Conservation (phyloP, 768 basidiomycete genomes). For the Leccinum olivaceopallidum region DNA sequence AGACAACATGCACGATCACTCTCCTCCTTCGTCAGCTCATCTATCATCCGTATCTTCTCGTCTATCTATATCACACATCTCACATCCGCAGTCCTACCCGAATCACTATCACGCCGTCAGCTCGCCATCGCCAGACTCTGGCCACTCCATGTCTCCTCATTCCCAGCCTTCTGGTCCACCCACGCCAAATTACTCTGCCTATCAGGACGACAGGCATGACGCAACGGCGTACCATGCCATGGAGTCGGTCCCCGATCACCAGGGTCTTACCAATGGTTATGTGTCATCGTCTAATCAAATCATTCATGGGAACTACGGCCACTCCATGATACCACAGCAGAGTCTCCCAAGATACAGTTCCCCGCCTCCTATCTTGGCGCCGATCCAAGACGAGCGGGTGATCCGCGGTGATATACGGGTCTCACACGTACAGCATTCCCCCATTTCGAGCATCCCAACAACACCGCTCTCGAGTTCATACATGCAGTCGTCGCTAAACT, state of each 20-base stretch:
- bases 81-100: conserved; percentile 50
- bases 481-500: conserved; percentile 43
- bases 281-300: conserved; percentile 32
- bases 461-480: conserved; percentile 38
- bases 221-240: conserved; percentile 41
- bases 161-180: conserved; percentile 34
- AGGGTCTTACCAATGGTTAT: conserved; percentile 33
- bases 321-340: conserved; percentile 24
- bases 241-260: conserved; percentile 33
- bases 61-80: conserved; percentile 61
- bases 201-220: conserved; percentile 43
- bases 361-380: conserved; percentile 56
- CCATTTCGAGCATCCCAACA: conserved; percentile 32
- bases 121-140: conserved; percentile 52
- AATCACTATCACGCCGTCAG: conserved; percentile 36
- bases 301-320: conserved; percentile 26
- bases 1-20: conserved; percentile 30
- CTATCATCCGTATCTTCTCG: conserved; percentile 47
- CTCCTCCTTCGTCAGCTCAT: conserved; percentile 32
- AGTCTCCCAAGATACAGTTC: conserved; percentile 43
- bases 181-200: conserved; percentile 43
- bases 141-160: conserved; percentile 45
- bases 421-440: conserved; percentile 34
- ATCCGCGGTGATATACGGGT: conserved; percentile 32
- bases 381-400: conserved; percentile 47